These are phyloP conservation scores for Termitomyces sp. DNA, from an alignment of 768 basidiomycete species.

Conservation along the genomic window DNA sequence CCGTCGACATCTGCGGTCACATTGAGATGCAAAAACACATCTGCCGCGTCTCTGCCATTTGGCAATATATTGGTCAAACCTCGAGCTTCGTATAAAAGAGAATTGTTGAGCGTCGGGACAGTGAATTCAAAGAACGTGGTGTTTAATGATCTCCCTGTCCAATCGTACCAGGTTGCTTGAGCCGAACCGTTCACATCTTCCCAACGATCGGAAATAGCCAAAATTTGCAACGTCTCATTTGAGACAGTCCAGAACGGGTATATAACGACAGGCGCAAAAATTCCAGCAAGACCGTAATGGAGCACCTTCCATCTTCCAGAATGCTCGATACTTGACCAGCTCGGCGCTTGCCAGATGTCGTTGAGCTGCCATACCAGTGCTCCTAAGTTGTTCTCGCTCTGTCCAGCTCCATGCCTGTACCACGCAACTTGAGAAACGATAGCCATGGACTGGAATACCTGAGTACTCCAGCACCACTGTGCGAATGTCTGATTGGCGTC, in stretches of 20 bases:
- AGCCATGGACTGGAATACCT: constrained; percentile 54
- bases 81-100: constrained; percentile 31
- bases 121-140: constrained; percentile 32
- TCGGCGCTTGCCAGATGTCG: constrained; percentile 56
- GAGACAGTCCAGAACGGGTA: constrained; percentile 52
- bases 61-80: constrained; percentile 45
- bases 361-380: constrained; percentile 57
- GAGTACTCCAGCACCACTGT: constrained; percentile 60
- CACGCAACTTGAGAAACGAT: constrained; percentile 55
- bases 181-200: constrained; percentile 38
- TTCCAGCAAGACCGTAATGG: constrained; percentile 41
- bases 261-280: constrained; percentile 41
- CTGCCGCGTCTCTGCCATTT: constrained; percentile 26
- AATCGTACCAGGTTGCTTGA: constrained; percentile 54
- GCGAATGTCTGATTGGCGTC: constrained; percentile 54
- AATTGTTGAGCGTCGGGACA: constrained; percentile 45
- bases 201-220: constrained; percentile 49
- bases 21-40: constrained; percentile 50
- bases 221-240: constrained; percentile 40
- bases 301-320: constrained; percentile 57
- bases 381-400: constrained; percentile 53
- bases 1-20: constrained; percentile 37
- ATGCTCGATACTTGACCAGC: constrained; percentile 52
- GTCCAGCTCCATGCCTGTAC: constrained; percentile 55
- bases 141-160: constrained; percentile 36